These are phyloP conservation scores for Acrodontium crateriforme DNA, from an alignment of 2,329 filamentous ascomycete genomes.

Conservation along the genomic window DNA sequence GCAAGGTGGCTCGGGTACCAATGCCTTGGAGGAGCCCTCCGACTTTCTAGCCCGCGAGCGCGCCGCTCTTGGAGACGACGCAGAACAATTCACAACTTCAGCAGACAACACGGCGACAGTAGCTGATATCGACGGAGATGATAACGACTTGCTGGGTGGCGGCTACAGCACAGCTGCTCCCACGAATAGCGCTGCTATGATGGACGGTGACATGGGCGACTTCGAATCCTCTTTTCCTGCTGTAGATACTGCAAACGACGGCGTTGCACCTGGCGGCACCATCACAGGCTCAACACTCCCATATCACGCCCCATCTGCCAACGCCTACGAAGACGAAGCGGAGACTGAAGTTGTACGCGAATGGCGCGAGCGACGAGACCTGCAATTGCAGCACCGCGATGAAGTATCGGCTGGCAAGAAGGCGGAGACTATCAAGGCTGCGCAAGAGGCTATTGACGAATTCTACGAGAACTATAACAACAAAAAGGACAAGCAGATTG, in stretches of 20 bases:
- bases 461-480: slow-evolving; percentile 99
- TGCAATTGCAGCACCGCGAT: slow-evolving; percentile 67
- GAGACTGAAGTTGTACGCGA: slow-evolving; percentile 77
- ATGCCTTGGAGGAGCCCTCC: slow-evolving; percentile 47
- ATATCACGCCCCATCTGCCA: slow-evolving; percentile 34
- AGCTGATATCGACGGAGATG: slow-evolving; percentile 43
- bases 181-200: slow-evolving; percentile 10
- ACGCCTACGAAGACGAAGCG: slow-evolving; percentile 52
- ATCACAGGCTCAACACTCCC: slow-evolving; percentile 59
- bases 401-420: slow-evolving; percentile 74
- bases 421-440: slow-evolving; percentile 72
- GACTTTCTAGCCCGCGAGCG: slow-evolving; percentile 90
- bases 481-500: slow-evolving; percentile 88
- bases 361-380: slow-evolving; percentile 85
- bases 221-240: slow-evolving; percentile 91
- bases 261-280: slow-evolving; percentile 58
- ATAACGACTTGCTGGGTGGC: slow-evolving; percentile 52
- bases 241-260: slow-evolving; percentile 58
- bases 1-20: slow-evolving; percentile 36
- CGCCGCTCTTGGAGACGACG: slow-evolving; percentile 81
- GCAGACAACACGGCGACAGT: slow-evolving; percentile 55
- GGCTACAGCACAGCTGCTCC: slow-evolving; percentile 31
- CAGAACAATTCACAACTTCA: slow-evolving; percentile 70
- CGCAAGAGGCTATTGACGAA: slow-evolving; percentile 89
- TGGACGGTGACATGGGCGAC: slow-evolving; percentile 29